Evolutionary conservation across 1,284 basidiomycete species (phyloP), one percentile per base, ranked within the genome.

Genomic region (Rhodotorula sp.): DNA sequence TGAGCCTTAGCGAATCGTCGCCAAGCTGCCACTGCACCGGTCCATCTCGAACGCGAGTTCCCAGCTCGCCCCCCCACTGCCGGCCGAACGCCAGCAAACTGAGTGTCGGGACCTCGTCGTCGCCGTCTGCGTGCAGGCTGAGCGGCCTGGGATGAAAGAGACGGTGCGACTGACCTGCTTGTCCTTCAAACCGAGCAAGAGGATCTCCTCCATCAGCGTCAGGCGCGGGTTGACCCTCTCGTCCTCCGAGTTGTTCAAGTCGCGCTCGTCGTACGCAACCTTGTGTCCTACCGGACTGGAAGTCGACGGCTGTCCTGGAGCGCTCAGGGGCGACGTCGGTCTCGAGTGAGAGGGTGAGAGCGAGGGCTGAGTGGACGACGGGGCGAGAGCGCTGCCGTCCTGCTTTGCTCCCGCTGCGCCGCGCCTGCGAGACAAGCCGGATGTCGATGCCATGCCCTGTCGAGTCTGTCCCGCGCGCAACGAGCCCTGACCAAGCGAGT

Each of bases 201-300:
- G 82, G 24, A 99, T 88, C 82, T 99, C 96, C 82, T 99, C 95
- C 91, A 99, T 92, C 67, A 99, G 86, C 15, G 95, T 99, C 76
- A 99, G 83, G 70, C 86, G 85, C 0, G 95, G 96, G 80, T 90
- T 86, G 79, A 87, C 87, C 48, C 83, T 83, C 67, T 88, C 86
- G 80, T 96, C 92, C 58, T 86, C 86, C 1, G 82, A 83, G 77
- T 88, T 84, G 76, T 89, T 87, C 74, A 97, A 82, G 82, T 99
- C 96, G 66, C 94, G 84, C 1, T 94, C 94, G 82, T 99, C 95
- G 79, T 86, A 98, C 2, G 95, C 95, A 77, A 99, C 87, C 82
- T 89, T 92, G 70, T 78, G 77, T 6, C 63, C 54, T 4, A 32
- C n/a, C 8, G 9, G 6, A 4, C 36, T 30, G 13, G 13, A 10